Evolutionary conservation across 257 asterid species (phyloP), one percentile per base, ranked within the genome.

Genomic region (Penstemon davidsonii): DNA sequence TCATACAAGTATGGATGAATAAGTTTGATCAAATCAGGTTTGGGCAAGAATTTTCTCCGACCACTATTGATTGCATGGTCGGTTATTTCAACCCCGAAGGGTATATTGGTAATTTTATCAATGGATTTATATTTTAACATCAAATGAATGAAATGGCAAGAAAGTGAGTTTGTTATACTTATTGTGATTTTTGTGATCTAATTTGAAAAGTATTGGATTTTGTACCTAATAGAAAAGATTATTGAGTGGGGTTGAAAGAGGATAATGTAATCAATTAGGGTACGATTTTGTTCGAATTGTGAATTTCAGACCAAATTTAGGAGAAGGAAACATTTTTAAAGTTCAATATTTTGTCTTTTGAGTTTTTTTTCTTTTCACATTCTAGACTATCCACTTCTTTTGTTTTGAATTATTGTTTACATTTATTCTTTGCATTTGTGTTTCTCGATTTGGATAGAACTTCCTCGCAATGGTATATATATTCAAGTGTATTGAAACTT

Each of bases 131-230:
- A 25, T 25, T 25, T 25, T 25, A 25, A 25, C 33, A 25, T 52
- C 5, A 19, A 52, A 8, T 49, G 15, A 3, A 40, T 60, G 18
- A 50, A 43, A 62, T 18, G 54, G 68, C 56, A 46, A 46, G 55
- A 63, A 46, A 46, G 64, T n/a, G 25, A n/a, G 33, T 49, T 60
- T 59, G 50, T 41, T 60, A 46, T 63, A 40, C 52, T 45, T 62
- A 12, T 63, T 63, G 33, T 33, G 54, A 49, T 10, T 25, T 25
- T 49, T 49, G 54, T 49, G 11, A 49, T 25, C 54, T 9, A 49
- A 4, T 49, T 3, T 9, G 54, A 49, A 25, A 25, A 25, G 33
- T 25, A 25, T 25, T 25, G 2, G 33, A 25, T 25, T 25, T 25
- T 25, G 33, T 25, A 1, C 33, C 33, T 25, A 25, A 25, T 25